A percentile compares a stretch with the other conserved stretches of the same genome.
phyloP scores from a whole-genome alignment of 345 rosid species.

The Bruguiera sexangula region DNA sequence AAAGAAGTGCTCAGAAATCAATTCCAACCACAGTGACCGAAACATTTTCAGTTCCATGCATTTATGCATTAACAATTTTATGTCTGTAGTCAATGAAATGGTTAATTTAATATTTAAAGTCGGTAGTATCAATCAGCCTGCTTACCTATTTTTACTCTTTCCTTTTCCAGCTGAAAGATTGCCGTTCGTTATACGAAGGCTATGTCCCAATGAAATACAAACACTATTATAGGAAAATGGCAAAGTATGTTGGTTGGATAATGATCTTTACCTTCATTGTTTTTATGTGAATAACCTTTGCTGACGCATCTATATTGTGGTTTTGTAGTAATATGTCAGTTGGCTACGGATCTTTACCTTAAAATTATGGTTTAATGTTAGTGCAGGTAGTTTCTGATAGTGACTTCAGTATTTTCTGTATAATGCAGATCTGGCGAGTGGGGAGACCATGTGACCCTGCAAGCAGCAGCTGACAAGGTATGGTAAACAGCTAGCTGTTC shows the following conservation, averaged over 20 bases:
- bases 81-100: background rate
- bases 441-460: slow-evolving; percentile 94
- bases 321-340: no score
- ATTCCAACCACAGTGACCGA: no score
- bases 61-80: no score
- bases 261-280: slow-evolving; percentile 6
- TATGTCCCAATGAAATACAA: slow-evolving; percentile 95
- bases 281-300: background rate
- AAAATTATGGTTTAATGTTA: slow-evolving; percentile 5
- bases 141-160: slow-evolving; percentile 6
- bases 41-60: no score
- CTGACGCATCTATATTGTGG: background rate
- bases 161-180: slow-evolving; percentile 68
- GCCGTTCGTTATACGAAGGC: slow-evolving; percentile 66
- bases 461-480: slow-evolving; percentile 97
- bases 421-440: slow-evolving; percentile 80
- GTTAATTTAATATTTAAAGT: no score
- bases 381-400: background rate
- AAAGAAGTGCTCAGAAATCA: no score
- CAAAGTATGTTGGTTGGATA: slow-evolving; percentile 56
- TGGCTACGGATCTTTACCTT: no score
- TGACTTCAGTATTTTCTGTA: slow-evolving; percentile 2
- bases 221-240: slow-evolving; percentile 75
- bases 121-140: slow-evolving; percentile 12
- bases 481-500: slow-evolving; percentile 9